Evolutionary conservation across 1,139 yeast species (phyloP).

Genomic region (Saccharomyces uvarum): DNA sequence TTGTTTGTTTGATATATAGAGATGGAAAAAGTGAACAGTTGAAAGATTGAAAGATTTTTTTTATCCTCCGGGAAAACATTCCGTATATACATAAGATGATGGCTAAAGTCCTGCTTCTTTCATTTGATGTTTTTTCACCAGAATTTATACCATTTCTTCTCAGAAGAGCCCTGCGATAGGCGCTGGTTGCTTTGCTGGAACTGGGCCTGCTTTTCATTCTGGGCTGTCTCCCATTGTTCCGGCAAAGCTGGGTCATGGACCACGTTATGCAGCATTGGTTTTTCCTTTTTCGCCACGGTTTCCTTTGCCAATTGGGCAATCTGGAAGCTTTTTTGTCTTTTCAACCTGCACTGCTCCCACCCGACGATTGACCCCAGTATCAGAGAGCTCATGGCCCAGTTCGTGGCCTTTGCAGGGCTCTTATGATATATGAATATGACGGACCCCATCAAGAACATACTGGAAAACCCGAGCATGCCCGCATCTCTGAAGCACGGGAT

Average conservation of each 20-base stretch:
- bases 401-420: conserved; percentile 52
- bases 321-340: conserved; percentile 41
- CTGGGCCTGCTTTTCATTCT: background rate
- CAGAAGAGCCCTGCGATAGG: background rate
- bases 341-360: conserved; percentile 86
- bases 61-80: background rate
- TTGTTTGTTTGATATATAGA: background rate
- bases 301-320: conserved; percentile 46
- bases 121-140: conserved; percentile 18
- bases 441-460: conserved; percentile 72
- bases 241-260: conserved; percentile 19
- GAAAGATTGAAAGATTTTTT: background rate
- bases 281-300: conserved; percentile 38
- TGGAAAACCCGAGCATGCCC: conserved; percentile 75
- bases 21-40: conserved; percentile 3
- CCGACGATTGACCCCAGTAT: conserved; percentile 73
- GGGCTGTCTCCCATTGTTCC: conserved; percentile 23
- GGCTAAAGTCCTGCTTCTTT: background rate
- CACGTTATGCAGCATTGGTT: conserved; percentile 32
- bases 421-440: conserved; percentile 66
- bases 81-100: conserved; percentile 4
- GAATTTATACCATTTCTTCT: conserved; percentile 28
- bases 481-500: conserved; percentile 92
- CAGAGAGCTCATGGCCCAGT: conserved; percentile 82
- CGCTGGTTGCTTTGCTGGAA: conserved; percentile 8